A percentile compares a stretch with the other conserved stretches of the same genome.
Conservation (phyloP, 768 basidiomycete genomes). For the Antrodiella citrinella region DNA sequence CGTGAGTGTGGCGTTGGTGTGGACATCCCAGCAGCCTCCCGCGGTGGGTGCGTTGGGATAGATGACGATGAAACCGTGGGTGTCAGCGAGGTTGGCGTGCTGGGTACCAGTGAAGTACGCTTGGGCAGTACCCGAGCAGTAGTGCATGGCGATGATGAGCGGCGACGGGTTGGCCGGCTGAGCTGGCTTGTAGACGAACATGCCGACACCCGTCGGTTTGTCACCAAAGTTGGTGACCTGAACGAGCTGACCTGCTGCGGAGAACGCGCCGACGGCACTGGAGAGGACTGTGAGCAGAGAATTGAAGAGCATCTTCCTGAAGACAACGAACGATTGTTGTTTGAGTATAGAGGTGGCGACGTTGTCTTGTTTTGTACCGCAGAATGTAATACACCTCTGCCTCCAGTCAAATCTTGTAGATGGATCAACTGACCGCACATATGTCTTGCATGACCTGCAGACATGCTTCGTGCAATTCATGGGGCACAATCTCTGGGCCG, state of each 20-base stretch:
- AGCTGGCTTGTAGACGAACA: slow-evolving; percentile 32
- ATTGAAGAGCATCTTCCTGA: background rate
- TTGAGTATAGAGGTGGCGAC: too few species aligned
- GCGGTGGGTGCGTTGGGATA: slow-evolving; percentile 20
- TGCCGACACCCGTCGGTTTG: slow-evolving; percentile 45
- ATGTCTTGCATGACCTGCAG: too few species aligned
- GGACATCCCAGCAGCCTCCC: slow-evolving; percentile 49
- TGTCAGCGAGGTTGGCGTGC: slow-evolving; percentile 42
- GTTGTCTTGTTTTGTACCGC: too few species aligned
- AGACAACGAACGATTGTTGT: too few species aligned
- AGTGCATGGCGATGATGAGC: slow-evolving; percentile 39
- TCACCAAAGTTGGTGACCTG: slow-evolving; percentile 31
- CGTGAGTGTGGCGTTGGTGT: slow-evolving; percentile 40
- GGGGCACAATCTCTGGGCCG: too few species aligned
- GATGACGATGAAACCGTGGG: slow-evolving; percentile 42
- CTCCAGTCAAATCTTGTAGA: too few species aligned
- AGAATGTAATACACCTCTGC: too few species aligned
- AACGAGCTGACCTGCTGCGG: background rate
- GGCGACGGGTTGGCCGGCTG: slow-evolving; percentile 25
- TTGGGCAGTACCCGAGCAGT: slow-evolving; percentile 43
- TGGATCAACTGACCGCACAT: too few species aligned
- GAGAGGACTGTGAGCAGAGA: background rate
- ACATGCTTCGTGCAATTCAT: too few species aligned
- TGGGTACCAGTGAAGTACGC: slow-evolving; percentile 42
- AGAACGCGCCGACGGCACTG: background rate